Base-by-base conservation (phyloP, 192 early-diverging fungal genomes). In the Podochytrium sp. region DNA sequence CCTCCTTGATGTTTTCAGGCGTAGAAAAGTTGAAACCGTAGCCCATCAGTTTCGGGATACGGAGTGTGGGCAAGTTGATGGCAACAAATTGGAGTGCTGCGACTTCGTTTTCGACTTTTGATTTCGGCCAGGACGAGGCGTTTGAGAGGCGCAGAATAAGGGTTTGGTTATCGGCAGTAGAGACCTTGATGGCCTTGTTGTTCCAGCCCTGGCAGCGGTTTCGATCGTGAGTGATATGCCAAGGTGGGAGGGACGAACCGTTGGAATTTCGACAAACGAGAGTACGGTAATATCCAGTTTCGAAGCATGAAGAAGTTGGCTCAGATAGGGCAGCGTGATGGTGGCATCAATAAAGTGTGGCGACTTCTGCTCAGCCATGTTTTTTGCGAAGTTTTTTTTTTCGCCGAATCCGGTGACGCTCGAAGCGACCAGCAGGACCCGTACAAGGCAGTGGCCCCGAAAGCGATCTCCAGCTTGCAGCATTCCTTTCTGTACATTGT, bases 101-200 rank as follows among this genome's bases (percentile, higher is more conserved):
- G 27, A 50, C 52, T 51, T 74, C 72, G 34, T 32, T 64, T 3
- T 55, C 6, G 34, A 74, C 50, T 40, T 74, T 74, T 25, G 32
- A 27, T n/a, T 30, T 32, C 25, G 72, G 72, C 72, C 72, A 74
- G 2, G 72, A 47, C 41, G 4, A 50, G 0, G 72, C 53, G 25
- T 33, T 41, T 32, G 72, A 74, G 34, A 74, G 55, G 27, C 72
- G 72, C 7, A 74, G 55, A 25, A 65, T 7, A 1, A 66, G 29
- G 3, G 20, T 23, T 5, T 42, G 29, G 30, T 51, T 35, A 23
- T 66, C 40, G 29, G 32, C 7, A 7, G 72, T 64, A 6, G n/a
- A 2, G 2, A 74, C 52, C 50, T 64, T 64, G 61, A 74, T 64
- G 18, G 72, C 72, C 25, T 65, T 74, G 72, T 74, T 74, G 72